Evolutionary conservation across 768 basidiomycete genomes (phyloP).

Genomic region (Lentinula detonsa): DNA sequence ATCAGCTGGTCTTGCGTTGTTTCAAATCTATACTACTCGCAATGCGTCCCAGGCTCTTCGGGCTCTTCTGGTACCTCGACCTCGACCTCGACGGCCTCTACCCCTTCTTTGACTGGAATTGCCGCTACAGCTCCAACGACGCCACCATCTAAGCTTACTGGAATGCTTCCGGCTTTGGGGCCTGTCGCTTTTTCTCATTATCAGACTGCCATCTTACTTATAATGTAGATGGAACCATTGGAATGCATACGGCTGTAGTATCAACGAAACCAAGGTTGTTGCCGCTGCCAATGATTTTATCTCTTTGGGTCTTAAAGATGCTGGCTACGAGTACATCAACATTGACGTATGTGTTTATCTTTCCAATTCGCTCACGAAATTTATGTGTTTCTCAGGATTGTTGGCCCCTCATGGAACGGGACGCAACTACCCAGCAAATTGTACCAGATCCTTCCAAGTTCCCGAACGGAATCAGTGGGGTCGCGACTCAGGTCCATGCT

Average conservation of each 20-base stretch:
- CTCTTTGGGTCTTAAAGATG: conserved; percentile 39
- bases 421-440: conserved; percentile 34
- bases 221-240: conserved; percentile 45
- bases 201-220: neutral
- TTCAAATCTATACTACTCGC: conserved; percentile 29
- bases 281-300: conserved; percentile 41
- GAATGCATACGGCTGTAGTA: conserved; percentile 45
- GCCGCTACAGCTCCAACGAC: conserved; percentile 32
- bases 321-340: conserved; percentile 46
- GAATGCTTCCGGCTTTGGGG: conserved; percentile 44
- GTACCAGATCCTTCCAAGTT: conserved; percentile 48
- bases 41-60: conserved; percentile 21
- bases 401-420: conserved; percentile 36
- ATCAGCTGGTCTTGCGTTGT: conserved; percentile 27
- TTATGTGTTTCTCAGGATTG: conserved; percentile 32
- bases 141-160: conserved; percentile 32
- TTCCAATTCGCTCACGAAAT: neutral
- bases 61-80: conserved; percentile 1
- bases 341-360: conserved; percentile 33
- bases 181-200: conserved; percentile 9
- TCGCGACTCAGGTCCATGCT: conserved; percentile 26
- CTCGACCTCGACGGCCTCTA: conserved; percentile 11
- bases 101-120: conserved; percentile 20
- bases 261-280: conserved; percentile 37
- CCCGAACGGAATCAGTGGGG: conserved; percentile 41